A percentile compares a stretch with the other conserved stretches of the same genome.
These are phyloP conservation scores for Mortierella sp. DNA, from an alignment of 371 early-diverging fungal genomes.

Conservation along the genomic window DNA sequence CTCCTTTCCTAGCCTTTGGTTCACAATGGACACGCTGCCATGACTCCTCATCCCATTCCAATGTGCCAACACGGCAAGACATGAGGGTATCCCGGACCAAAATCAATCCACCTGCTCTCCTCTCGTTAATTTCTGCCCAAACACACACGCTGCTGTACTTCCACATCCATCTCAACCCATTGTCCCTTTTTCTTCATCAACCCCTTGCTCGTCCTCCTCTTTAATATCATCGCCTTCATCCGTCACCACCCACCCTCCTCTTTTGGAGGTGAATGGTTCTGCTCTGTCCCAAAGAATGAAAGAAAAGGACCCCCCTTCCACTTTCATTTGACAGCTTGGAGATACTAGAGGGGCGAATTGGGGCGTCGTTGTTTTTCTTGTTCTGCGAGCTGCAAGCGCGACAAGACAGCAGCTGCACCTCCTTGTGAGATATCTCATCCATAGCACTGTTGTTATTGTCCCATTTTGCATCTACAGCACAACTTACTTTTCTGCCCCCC, in stretches of 20 bases:
- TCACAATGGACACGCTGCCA: background rate
- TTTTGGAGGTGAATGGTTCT: background rate
- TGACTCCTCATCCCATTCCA: background rate
- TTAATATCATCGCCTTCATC: background rate
- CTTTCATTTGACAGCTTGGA: background rate
- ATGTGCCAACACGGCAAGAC: background rate
- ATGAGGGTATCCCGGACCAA: background rate
- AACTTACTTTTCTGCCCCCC: background rate
- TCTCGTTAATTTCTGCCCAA: background rate
- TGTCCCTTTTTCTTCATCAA: background rate
- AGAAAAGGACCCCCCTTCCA: background rate
- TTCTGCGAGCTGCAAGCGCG: background rate
- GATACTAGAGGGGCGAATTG: background rate
- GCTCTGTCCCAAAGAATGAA: background rate
- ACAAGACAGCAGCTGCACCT: background rate
- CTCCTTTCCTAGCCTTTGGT: background rate
- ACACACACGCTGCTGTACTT: background rate
- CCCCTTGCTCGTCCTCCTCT: background rate
- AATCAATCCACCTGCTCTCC: background rate
- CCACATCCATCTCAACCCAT: conserved; percentile 4
- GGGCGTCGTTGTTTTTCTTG: background rate
- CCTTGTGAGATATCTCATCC: background rate
- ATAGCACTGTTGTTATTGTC: background rate
- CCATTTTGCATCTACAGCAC: background rate
- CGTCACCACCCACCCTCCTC: background rate